phyloP scores from a whole-genome alignment of 768 basidiomycete genomes.

The Infundibulicybe gibba region DNA sequence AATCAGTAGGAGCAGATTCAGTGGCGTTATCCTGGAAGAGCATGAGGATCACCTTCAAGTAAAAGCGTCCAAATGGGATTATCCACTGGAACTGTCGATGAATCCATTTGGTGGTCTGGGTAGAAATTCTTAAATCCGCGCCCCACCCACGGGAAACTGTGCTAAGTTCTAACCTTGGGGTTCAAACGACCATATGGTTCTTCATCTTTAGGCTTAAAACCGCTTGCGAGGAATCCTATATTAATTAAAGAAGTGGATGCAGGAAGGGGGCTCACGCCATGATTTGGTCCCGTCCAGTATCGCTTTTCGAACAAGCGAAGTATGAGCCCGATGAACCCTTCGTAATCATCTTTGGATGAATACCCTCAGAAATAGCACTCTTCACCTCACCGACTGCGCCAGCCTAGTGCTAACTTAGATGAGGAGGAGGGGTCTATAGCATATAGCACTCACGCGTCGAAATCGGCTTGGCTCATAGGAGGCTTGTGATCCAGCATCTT shows the following conservation, averaged over 20 bases:
- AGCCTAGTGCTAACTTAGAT: constrained; percentile 34
- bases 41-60: too few species aligned
- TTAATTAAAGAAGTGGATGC: too few species aligned
- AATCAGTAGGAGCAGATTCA: too few species aligned
- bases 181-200: constrained; percentile 88
- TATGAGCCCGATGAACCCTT: constrained; percentile 92
- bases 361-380: constrained; percentile 67
- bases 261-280: constrained; percentile 59
- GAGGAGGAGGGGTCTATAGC: constrained; percentile 1
- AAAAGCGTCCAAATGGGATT: constrained; percentile 89
- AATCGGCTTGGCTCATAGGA: constrained; percentile 72
- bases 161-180: constrained; percentile 60
- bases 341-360: constrained; percentile 88
- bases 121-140: not conserved
- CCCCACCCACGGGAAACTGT: too few species aligned
- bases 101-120: constrained; percentile 83
- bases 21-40: too few species aligned
- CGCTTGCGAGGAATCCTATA: constrained; percentile 33
- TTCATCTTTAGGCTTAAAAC: constrained; percentile 91
- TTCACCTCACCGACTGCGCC: constrained; percentile 62
- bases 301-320: constrained; percentile 80
- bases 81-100: constrained; percentile 88
- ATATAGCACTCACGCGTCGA: constrained; percentile 52
- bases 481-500: constrained; percentile 82
- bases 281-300: constrained; percentile 64